Percentiles rank a stretch among this genome's conserved stretches.
phyloP scores from a whole-genome alignment of 805 yeast species.

The Saccharomycopsis oosterbeekiorum region DNA sequence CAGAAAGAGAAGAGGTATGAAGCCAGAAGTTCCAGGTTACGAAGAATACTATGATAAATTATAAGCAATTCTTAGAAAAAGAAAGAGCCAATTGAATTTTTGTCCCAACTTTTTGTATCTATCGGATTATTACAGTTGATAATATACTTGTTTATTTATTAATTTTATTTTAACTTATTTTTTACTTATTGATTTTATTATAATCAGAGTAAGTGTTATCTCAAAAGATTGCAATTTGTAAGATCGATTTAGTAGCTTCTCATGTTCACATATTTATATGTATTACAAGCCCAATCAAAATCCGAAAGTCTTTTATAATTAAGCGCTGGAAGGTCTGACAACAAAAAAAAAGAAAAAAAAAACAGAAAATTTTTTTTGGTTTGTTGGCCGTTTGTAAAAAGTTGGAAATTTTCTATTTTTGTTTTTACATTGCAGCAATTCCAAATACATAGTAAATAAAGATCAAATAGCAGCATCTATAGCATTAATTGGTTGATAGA shows the following conservation, averaged over 20 bases:
- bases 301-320: not conserved
- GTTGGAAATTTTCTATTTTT: not conserved
- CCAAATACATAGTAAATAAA: too few species aligned
- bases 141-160: constrained; percentile 1
- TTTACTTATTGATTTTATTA: not conserved
- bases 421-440: not conserved
- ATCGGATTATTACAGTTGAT: not conserved
- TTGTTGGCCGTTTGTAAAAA: not conserved
- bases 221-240: not conserved
- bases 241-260: not conserved
- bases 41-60: constrained; percentile 96
- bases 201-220: not conserved
- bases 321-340: not conserved
- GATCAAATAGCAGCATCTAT: too few species aligned
- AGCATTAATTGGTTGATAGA: too few species aligned
- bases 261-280: not conserved
- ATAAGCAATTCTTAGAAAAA: constrained; percentile 29
- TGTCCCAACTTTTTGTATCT: not conserved
- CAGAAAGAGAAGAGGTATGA: constrained; percentile 96
- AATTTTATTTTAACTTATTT: not conserved
- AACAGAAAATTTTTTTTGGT: not conserved
- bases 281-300: not conserved
- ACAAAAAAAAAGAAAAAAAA: not conserved
- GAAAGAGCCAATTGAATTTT: not conserved
- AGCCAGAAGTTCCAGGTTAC: constrained; percentile 97